Conservation (phyloP, 768 basidiomycete genomes). For the Psilocybe azurescens region DNA sequence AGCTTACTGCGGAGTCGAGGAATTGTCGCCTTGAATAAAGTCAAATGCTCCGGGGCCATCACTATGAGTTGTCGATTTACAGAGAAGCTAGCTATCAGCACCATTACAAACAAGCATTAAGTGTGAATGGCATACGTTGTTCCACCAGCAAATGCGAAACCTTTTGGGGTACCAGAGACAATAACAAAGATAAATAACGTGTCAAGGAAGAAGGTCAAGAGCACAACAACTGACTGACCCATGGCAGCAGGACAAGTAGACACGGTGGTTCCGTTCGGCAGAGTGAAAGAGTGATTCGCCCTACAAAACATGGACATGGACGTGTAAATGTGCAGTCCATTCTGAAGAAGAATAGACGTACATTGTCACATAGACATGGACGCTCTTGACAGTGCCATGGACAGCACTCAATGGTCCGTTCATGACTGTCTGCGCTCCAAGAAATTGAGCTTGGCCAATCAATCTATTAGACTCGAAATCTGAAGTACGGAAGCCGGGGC, state of each 20-base stretch:
- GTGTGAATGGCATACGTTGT: slow-evolving; percentile 56
- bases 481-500: slow-evolving; percentile 76
- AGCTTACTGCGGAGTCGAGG: slow-evolving; percentile 59
- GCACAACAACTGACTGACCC: slow-evolving; percentile 46
- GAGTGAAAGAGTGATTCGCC: slow-evolving; percentile 65
- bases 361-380: slow-evolving; percentile 79
- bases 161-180: slow-evolving; percentile 36
- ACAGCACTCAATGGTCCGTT: slow-evolving; percentile 50
- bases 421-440: slow-evolving; percentile 73
- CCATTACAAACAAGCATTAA: not conserved
- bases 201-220: slow-evolving; percentile 6
- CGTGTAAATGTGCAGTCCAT: not conserved
- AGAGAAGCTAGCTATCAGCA: slow-evolving; percentile 4
- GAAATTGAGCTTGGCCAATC: slow-evolving; percentile 72
- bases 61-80: slow-evolving; percentile 34
- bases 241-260: slow-evolving; percentile 81
- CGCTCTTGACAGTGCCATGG: slow-evolving; percentile 65
- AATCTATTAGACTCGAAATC: slow-evolving; percentile 79
- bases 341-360: slow-evolving; percentile 34
- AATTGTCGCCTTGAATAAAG: slow-evolving; percentile 77
- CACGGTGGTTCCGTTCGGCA: slow-evolving; percentile 70
- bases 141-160: slow-evolving; percentile 79
- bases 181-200: not conserved
- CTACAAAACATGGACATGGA: slow-evolving; percentile 33
- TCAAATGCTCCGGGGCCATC: slow-evolving; percentile 84